Base-by-base conservation (phyloP, 176 grass and related monocot species). In the barley (Hordeum vulgare) region DNA sequence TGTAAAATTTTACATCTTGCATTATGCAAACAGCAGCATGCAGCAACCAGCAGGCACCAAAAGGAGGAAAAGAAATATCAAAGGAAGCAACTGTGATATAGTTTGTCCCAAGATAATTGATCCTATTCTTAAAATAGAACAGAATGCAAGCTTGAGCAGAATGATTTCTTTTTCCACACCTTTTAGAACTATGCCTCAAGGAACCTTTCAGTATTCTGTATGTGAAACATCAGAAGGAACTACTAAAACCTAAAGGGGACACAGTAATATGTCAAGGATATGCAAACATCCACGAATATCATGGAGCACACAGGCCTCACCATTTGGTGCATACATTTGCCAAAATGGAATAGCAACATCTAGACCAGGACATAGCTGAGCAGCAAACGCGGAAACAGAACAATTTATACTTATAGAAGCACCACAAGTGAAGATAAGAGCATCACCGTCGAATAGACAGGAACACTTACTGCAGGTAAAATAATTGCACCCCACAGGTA, bases 261-360 rank as follows among this genome's bases (percentile, higher is more conserved):
- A 15, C 47, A 18, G 47, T 51, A 51, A 51, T 51, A 51, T 51
- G 47, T 51, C 47, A 51, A 51, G 47, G 47, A 71, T 10, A 20
- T 11, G 9, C 37, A 34, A 49, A 20, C 44, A 65, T 18, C 29
- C 33, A 21, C 18, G 53, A 45, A 37, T 83, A 64, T 64, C 57
- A 82, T 8, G 3, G 27, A 60, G 36, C 51, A 61, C 3, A 37
- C 35, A 82, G 61, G 14, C 14, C 21, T 60, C 9, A 49, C 36
- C 34, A 8, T 18, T 59, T 28, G 51, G 37, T 66, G 29, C 60
- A 37, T 60, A 29, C n/a, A 70, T 82, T 68, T 51, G 63, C 12
- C 39, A 15, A 41, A 68, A 71, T 78, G 36, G 3, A 66, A n/a
- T 76, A 88, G 70, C 27, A 77, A 77, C 28, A 87, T 60, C 36